Conservation (phyloP, 176 grass and related monocot species). For the Eremochloa ophiuroides region DNA sequence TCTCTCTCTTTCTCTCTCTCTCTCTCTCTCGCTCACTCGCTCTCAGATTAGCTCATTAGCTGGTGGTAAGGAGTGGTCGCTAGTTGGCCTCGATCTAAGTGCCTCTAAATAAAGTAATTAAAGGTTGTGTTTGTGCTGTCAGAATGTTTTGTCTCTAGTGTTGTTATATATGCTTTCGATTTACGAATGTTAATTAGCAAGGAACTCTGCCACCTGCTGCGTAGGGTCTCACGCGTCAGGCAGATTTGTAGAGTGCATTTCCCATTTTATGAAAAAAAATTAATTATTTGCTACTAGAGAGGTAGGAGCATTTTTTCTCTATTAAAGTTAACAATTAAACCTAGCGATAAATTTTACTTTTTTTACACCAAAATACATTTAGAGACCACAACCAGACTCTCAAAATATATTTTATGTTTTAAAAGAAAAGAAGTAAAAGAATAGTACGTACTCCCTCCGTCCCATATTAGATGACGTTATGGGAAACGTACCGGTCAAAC, state of each 20-base stretch:
- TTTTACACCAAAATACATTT: not conserved
- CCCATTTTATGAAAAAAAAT: no score
- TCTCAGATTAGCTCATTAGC: no score
- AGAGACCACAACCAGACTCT: not conserved
- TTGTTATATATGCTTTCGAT: not conserved
- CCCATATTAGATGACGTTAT: no score
- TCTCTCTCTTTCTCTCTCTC: no score
- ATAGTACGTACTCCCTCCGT: no score
- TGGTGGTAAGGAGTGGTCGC: constrained; percentile 6
- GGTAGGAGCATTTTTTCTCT: not conserved
- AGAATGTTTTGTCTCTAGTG: constrained; percentile 31
- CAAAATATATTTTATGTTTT: not conserved
- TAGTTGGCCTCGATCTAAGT: constrained; percentile 4
- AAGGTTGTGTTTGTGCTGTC: not conserved
- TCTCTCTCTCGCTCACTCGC: no score
- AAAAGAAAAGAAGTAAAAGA: not conserved
- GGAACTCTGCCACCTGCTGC: not conserved
- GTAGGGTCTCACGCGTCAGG: not conserved
- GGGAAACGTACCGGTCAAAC: no score
- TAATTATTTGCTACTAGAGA: not conserved
- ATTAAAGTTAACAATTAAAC: not conserved
- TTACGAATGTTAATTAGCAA: not conserved
- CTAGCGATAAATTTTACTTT: not conserved
- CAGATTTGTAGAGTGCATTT: no score
- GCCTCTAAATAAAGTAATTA: constrained; percentile 13